phyloP scores from a whole-genome alignment of 306 rosid species.

The Fragaria iinumae region DNA sequence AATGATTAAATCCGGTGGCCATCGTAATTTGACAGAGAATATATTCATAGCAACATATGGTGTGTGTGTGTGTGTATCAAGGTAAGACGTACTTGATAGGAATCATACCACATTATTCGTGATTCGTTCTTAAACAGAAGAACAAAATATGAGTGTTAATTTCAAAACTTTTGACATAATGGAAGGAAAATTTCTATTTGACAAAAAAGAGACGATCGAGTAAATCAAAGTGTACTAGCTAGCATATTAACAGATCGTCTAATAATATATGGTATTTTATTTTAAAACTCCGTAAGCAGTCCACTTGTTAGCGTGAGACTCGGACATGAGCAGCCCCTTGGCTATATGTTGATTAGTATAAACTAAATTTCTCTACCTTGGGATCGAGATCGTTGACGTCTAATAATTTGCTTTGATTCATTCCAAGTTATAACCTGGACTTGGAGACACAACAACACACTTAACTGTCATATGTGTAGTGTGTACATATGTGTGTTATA shows the following conservation, averaged over 20 bases:
- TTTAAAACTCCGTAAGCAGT: background rate
- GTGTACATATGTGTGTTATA: too few relatives aligned
- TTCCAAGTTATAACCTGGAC: slow-evolving; percentile 15
- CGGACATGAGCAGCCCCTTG: slow-evolving; percentile 17
- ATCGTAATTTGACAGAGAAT: background rate
- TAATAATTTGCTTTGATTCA: slow-evolving; percentile 20
- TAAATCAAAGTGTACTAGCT: background rate
- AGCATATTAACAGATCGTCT: background rate
- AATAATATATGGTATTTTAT: background rate
- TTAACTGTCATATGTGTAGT: background rate
- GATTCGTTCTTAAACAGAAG: background rate
- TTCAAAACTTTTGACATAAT: slow-evolving; percentile 6
- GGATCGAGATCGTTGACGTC: slow-evolving; percentile 50
- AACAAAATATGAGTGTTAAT: background rate
- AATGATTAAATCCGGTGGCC: background rate
- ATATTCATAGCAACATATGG: background rate
- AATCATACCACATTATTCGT: background rate
- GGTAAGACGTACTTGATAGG: background rate
- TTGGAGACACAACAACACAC: slow-evolving; percentile 4
- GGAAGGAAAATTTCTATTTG: background rate
- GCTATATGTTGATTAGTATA: background rate
- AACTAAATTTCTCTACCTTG: slow-evolving; percentile 15
- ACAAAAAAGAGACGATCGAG: background rate
- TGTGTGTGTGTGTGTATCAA: background rate
- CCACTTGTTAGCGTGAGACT: slow-evolving; percentile 29